These are phyloP conservation scores for Spirogloea muscicola DNA, from an alignment of 139 green algal species.

Conservation along the genomic window DNA sequence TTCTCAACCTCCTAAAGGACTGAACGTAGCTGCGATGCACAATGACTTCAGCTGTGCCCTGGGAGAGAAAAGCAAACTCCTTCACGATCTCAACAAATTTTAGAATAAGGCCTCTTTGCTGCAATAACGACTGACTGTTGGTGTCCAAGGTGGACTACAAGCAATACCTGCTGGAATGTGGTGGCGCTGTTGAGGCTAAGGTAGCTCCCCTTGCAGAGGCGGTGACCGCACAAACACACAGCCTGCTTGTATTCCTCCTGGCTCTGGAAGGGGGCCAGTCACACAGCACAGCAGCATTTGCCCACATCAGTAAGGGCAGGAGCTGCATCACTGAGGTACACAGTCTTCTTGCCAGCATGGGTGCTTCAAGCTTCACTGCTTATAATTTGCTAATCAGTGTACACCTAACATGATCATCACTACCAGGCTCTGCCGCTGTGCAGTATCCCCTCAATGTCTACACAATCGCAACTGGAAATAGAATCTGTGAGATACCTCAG, in stretches of 20 bases:
- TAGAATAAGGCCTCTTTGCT: no score
- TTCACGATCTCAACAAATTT: no score
- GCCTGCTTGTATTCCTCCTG: conserved; percentile 41
- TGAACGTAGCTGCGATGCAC: no score
- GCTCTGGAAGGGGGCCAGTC: conserved; percentile 13
- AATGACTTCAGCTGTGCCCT: no score
- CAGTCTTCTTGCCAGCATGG: background rate
- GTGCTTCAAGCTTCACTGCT: background rate
- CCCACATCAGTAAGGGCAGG: background rate
- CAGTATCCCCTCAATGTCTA: background rate
- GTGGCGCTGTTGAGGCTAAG: conserved; percentile 3
- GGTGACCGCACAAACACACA: conserved; percentile 40
- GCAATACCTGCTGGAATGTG: conserved; percentile 27
- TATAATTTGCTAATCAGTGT: background rate
- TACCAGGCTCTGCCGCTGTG: background rate
- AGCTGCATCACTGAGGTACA: background rate
- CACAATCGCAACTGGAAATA: background rate
- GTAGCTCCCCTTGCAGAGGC: conserved; percentile 42
- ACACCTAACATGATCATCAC: background rate
- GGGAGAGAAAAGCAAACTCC: no score
- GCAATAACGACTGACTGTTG: no score
- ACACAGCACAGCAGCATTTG: background rate
- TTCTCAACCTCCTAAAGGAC: no score
- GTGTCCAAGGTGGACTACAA: conserved; percentile 7
- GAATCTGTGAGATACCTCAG: conserved; percentile 18